Conservation (phyloP, 805 yeast species). For the Suhomyces kilbournensis region DNA sequence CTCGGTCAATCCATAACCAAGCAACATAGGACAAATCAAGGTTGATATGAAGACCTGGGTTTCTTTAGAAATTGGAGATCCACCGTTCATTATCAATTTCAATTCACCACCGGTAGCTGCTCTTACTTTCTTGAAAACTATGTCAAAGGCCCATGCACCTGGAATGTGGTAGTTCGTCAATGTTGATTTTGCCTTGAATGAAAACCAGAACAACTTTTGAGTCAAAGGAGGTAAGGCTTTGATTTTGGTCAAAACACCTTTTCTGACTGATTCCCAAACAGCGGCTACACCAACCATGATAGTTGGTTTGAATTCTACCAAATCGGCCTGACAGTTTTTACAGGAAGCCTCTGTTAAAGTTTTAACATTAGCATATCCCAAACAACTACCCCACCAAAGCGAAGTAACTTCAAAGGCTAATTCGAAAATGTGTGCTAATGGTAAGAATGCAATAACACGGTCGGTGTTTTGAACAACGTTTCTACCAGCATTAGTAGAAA, state of each 20-base stretch:
- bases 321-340: conserved; percentile 84
- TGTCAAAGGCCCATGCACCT: conserved; percentile 66
- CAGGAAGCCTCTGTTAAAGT: conserved; percentile 82
- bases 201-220: conserved; percentile 87
- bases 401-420: conserved; percentile 76
- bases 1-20: conserved; percentile 97
- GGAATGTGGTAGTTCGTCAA: conserved; percentile 69
- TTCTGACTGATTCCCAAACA: conserved; percentile 94
- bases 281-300: conserved; percentile 98
- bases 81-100: conserved; percentile 78
- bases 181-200: conserved; percentile 69
- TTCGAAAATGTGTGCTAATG: conserved; percentile 95
- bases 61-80: conserved; percentile 79
- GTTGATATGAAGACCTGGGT: conserved; percentile 80
- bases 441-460: conserved; percentile 82
- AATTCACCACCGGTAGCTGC: conserved; percentile 94
- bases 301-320: conserved; percentile 83
- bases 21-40: conserved; percentile 77
- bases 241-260: conserved; percentile 82
- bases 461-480: conserved; percentile 53
- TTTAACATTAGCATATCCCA: conserved; percentile 92
- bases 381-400: conserved; percentile 84
- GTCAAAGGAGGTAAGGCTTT: conserved; percentile 58
- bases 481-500: conserved; percentile 57
- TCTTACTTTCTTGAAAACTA: conserved; percentile 83